Conservation (phyloP, 208 protist genomes). For the Crithidia fasciculata region DNA sequence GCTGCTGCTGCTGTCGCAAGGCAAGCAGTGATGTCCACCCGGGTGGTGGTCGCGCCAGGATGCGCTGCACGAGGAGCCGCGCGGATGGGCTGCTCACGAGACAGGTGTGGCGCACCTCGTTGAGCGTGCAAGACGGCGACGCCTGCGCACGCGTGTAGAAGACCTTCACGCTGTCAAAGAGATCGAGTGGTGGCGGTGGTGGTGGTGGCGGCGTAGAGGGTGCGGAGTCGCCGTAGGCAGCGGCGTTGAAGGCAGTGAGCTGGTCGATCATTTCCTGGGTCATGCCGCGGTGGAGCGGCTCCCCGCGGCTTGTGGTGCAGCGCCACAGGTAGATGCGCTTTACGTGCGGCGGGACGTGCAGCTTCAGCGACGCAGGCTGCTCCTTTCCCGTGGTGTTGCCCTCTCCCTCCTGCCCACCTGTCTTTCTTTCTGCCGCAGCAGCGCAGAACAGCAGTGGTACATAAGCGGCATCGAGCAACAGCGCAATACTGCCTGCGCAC, state of each 20-base stretch:
- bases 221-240: slow-evolving; percentile 7
- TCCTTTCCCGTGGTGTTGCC: not conserved
- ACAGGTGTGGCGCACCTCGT: slow-evolving; percentile 15
- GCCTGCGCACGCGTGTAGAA: slow-evolving; percentile 24
- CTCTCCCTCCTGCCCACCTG: not conserved
- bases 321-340: slow-evolving; percentile 67
- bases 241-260: slow-evolving; percentile 39
- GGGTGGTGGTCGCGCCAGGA: slow-evolving; percentile 28
- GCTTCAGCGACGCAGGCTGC: not conserved
- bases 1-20: not conserved
- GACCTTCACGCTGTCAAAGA: slow-evolving; percentile 39
- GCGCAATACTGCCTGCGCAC: slow-evolving; percentile 35
- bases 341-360: slow-evolving; percentile 51
- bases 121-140: slow-evolving; percentile 7
- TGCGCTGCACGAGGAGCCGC: slow-evolving; percentile 31
- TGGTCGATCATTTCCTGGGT: slow-evolving; percentile 25
- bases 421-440: not conserved
- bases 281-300: slow-evolving; percentile 17
- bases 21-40: slow-evolving; percentile 28
- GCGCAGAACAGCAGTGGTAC: slow-evolving; percentile 51
- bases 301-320: slow-evolving; percentile 14
- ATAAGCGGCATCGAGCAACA: slow-evolving; percentile 48
- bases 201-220: not conserved
- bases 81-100: slow-evolving; percentile 18
- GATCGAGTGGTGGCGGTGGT: slow-evolving; percentile 33